Conservation (phyloP, 148 eudicot species). For the Heliamphora exappendiculata region DNA sequence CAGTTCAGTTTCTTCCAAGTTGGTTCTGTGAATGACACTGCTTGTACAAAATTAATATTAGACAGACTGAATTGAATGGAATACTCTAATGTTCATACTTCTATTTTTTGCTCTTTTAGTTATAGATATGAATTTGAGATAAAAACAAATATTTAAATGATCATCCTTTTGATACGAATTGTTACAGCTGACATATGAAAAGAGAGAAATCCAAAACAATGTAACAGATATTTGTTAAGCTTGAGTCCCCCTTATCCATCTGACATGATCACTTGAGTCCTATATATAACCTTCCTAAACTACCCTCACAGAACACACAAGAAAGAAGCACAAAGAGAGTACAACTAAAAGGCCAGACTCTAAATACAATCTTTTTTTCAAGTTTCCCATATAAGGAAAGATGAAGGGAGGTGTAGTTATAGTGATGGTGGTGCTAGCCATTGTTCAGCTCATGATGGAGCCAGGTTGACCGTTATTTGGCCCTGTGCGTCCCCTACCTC, state of each 20-base stretch:
- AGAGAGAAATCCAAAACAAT: not conserved
- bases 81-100: no score
- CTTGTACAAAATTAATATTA: no score
- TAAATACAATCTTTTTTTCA: not conserved
- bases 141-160: no score
- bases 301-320: not conserved
- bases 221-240: not conserved
- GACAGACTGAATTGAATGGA: no score
- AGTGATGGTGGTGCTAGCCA: constrained; percentile 5
- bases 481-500: constrained; percentile 12
- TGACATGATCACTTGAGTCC: not conserved
- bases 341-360: not conserved
- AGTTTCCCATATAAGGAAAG: not conserved
- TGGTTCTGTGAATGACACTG: no score
- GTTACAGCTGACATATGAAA: not conserved
- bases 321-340: not conserved
- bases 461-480: constrained; percentile 9
- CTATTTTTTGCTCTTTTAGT: no score
- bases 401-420: constrained; percentile 8
- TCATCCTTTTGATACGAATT: no score
- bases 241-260: not conserved
- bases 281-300: not conserved
- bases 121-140: no score
- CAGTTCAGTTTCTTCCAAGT: no score
- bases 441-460: constrained; percentile 13